phyloP scores from a whole-genome alignment of 164 flowering plant species.

The Nymphaea thermarum region DNA sequence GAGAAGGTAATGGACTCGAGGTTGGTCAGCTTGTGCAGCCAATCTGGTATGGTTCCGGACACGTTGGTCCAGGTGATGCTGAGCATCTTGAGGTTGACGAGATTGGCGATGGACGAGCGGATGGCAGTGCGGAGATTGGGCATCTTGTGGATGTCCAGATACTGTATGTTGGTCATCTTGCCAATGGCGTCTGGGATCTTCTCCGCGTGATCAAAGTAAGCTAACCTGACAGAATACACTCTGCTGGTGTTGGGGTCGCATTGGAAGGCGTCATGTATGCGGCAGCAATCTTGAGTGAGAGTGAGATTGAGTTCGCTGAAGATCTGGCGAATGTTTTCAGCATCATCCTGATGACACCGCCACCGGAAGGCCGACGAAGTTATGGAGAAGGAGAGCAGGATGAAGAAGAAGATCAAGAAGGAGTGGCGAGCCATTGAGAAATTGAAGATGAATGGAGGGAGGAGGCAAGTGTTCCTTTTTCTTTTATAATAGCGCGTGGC shows the following conservation, averaged over 20 bases:
- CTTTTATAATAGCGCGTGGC: too few species aligned
- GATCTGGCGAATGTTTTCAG: slow-evolving; percentile 46
- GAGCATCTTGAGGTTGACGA: slow-evolving; percentile 31
- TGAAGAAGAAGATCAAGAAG: slow-evolving; percentile 3
- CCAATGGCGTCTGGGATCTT: slow-evolving; percentile 52
- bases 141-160: slow-evolving; percentile 29
- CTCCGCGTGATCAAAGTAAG: slow-evolving; percentile 25
- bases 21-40: slow-evolving; percentile 30
- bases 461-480: too few species aligned
- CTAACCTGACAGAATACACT: slow-evolving; percentile 30
- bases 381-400: slow-evolving; percentile 2
- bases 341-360: slow-evolving; percentile 55
- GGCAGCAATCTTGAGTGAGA: slow-evolving; percentile 42
- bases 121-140: slow-evolving; percentile 51
- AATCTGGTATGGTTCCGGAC: slow-evolving; percentile 53
- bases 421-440: neutral
- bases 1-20: slow-evolving; percentile 37
- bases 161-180: slow-evolving; percentile 46
- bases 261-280: slow-evolving; percentile 25
- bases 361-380: slow-evolving; percentile 1
- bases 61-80: slow-evolving; percentile 35
- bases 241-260: slow-evolving; percentile 43
- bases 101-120: slow-evolving; percentile 43
- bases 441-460: too few species aligned
- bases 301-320: slow-evolving; percentile 45